A percentile compares a stretch with the other conserved stretches of the same genome.
Conservation (phyloP, 139 green algal species). For the Picochlorum sp. region DNA sequence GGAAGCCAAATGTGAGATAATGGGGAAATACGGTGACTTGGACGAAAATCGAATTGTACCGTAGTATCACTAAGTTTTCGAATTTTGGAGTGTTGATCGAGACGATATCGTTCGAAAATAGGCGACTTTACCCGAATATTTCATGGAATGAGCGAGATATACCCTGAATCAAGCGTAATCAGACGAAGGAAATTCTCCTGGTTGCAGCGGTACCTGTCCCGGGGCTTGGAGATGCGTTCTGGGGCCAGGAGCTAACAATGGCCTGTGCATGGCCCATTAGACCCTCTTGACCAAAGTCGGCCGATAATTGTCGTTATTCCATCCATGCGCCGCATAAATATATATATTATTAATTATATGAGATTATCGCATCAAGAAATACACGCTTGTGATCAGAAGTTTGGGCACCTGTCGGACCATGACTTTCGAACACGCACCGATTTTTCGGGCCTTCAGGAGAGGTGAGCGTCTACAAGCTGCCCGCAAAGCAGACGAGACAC, state of each 20-base stretch:
- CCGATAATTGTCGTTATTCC: background rate
- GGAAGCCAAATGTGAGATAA: no score
- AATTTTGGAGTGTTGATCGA: background rate
- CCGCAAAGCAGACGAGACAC: background rate
- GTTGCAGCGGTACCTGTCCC: no score
- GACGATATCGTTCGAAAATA: background rate
- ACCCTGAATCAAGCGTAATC: no score
- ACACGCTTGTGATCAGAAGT: background rate
- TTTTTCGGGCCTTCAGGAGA: background rate
- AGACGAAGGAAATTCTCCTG: no score
- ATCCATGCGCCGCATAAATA: background rate
- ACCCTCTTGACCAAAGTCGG: background rate
- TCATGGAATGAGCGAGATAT: background rate
- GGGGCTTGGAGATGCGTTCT: background rate
- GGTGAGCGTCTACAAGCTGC: slow-evolving; percentile 1
- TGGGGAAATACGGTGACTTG: no score
- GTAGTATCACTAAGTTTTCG: no score
- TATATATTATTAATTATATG: slow-evolving; percentile 6
- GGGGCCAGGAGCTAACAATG: background rate
- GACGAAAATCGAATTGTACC: no score
- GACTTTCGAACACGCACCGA: slow-evolving; percentile 2
- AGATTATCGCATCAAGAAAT: background rate
- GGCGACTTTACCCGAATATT: slow-evolving; percentile 1
- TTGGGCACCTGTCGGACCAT: background rate
- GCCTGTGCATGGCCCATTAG: background rate